Conservation (phyloP, 164 flowering plant genomes). For the Tetracentron sinense region DNA sequence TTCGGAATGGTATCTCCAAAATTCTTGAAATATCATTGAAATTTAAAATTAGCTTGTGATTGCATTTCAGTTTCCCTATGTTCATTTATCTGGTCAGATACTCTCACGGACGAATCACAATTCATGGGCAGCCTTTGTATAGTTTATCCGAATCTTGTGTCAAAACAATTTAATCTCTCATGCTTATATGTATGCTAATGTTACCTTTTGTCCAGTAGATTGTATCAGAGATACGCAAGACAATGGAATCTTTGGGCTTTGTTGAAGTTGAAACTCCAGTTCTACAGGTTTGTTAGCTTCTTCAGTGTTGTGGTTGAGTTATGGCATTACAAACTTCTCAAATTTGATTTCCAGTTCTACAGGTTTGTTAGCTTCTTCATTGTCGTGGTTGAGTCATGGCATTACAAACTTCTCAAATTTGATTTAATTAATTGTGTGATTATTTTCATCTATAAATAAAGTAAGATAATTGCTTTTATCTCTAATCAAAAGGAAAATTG, state of each 20-base stretch:
- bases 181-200: slow-evolving; percentile 9
- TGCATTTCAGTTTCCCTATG: background rate
- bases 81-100: background rate
- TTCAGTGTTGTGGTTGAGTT: background rate
- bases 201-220: slow-evolving; percentile 40
- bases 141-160: too few relatives aligned
- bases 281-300: slow-evolving; percentile 53
- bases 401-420: background rate
- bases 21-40: too few relatives aligned
- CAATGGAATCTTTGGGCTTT: slow-evolving; percentile 81
- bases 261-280: slow-evolving; percentile 95
- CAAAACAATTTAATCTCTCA: background rate
- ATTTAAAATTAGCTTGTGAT: background rate
- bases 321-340: background rate
- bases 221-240: slow-evolving; percentile 82
- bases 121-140: background rate
- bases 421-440: too few relatives aligned
- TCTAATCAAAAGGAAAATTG: too few relatives aligned
- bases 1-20: background rate
- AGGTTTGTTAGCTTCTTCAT: background rate
- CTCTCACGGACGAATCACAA: background rate
- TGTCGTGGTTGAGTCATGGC: background rate
- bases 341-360: background rate
- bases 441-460: too few relatives aligned
- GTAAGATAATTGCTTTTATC: too few relatives aligned